A percentile compares a stretch with the other conserved stretches of the same genome.
Evolutionary conservation across 805 yeast genomes (phyloP).

Genomic region (Zygosaccharomyces bailii): DNA sequence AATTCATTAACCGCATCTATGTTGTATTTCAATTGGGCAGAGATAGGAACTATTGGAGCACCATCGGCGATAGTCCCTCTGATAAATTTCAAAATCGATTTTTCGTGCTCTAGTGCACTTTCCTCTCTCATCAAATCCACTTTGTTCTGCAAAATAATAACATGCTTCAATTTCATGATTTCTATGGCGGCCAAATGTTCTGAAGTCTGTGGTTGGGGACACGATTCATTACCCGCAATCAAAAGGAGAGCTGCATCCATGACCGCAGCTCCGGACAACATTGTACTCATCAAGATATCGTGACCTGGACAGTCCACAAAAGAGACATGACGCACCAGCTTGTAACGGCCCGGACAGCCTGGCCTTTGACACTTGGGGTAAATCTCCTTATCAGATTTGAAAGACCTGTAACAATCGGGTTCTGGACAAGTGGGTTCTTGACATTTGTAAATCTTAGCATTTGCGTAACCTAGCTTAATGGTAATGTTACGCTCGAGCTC

Average conservation of each 20-base stretch:
- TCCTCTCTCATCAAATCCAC: conserved; percentile 98
- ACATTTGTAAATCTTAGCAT: conserved; percentile 96
- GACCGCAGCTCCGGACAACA: conserved; percentile 99
- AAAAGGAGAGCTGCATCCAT: conserved; percentile 98
- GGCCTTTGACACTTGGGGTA: conserved; percentile 86
- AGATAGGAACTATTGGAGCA: conserved; percentile 97
- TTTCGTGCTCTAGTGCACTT: conserved; percentile 91
- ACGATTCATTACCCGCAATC: conserved; percentile 97
- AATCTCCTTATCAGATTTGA: conserved; percentile 91
- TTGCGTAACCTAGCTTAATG: conserved; percentile 97
- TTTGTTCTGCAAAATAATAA: conserved; percentile 92
- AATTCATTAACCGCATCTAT: conserved; percentile 98
- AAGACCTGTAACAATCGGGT: conserved; percentile 93
- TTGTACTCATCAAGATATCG: conserved; percentile 99
- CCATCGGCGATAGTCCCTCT: conserved; percentile 99
- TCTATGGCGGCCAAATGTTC: conserved; percentile 99
- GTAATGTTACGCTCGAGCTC: conserved; percentile 99
- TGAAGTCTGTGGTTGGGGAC: conserved; percentile 99
- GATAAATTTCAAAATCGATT: conserved; percentile 85
- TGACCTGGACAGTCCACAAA: conserved; percentile 99
- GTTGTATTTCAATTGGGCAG: conserved; percentile 97
- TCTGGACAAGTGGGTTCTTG: conserved; percentile 81
- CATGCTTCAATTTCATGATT: conserved; percentile 97
- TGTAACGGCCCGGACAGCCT: conserved; percentile 87
- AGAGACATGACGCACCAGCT: conserved; percentile 90